phyloP scores from a whole-genome alignment of 352 stramenopile species.

The Phytophthora multivora region DNA sequence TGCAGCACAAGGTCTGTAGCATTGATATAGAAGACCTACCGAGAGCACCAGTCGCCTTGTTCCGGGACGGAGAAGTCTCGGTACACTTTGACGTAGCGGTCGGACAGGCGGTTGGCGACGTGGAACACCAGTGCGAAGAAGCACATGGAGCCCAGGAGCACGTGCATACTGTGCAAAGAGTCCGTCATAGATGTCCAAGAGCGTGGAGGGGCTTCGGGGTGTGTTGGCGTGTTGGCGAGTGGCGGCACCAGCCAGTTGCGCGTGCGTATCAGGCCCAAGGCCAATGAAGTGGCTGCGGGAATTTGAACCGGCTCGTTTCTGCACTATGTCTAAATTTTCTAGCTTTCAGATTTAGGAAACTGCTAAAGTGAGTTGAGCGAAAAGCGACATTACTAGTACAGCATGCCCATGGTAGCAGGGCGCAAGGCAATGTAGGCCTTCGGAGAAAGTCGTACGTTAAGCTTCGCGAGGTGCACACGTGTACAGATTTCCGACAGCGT shows the following conservation, averaged over 20 bases:
- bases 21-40: constrained; percentile 43
- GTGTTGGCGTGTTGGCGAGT: constrained; percentile 19
- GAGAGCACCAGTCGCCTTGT: constrained; percentile 81
- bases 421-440: no score
- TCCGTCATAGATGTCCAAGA: constrained; percentile 11
- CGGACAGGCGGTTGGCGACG: constrained; percentile 53
- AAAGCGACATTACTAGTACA: no score
- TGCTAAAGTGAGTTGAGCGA: neutral
- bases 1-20: neutral
- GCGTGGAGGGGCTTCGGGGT: neutral
- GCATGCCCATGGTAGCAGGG: no score
- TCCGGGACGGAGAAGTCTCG: constrained; percentile 71
- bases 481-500: no score
- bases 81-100: constrained; percentile 63
- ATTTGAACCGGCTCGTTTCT: constrained; percentile 11
- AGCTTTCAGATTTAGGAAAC: constrained; percentile 1
- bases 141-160: constrained; percentile 58
- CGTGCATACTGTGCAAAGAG: constrained; percentile 37
- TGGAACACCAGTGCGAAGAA: constrained; percentile 68
- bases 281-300: constrained; percentile 7
- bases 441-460: no score
- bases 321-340: constrained; percentile 5
- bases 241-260: neutral
- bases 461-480: no score
- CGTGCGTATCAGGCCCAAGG: constrained; percentile 17